Base-by-base conservation (phyloP, 2,329 filamentous ascomycete species). In the Fusarium drepaniforme region DNA sequence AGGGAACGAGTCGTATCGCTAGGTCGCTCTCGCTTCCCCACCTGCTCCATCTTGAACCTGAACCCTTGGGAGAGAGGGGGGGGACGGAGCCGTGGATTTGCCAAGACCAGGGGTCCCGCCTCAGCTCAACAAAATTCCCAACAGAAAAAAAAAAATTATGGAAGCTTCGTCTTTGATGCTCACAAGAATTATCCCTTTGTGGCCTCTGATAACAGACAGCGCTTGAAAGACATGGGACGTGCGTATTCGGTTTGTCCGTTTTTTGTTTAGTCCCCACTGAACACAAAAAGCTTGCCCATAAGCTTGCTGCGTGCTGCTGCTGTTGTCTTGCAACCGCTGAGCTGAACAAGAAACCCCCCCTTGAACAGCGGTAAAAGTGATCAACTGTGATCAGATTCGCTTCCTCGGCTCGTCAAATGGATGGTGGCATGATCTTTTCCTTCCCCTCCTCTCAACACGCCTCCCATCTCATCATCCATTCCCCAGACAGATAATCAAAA, bases 71-170 rank as follows among this genome's bases (percentile, higher is more conserved):
- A 8, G 8, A 7, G 28, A 30, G 25, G 9, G 30, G 30, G 25
- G 30, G 30, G 30, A 30, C 30, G 9, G 30, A 33, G 3, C 65
- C 65, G 42, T 67, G 63, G 58, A 67, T 69, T 8, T 70, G 70
- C 69, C 70, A 76, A 70, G 73, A 71, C 70, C 66, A 76, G 64
- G 72, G 74, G 72, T 76, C 74, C 71, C 70, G 73, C 80, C 42
- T 77, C 53, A 71, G 66, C 76, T 78, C 81, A 82, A 82, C 81
- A 82, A 82, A 81, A 80, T 82, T 80, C 81, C 81, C 81, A 82
- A 82, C 81, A 82, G 81, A 82, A 35, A 66, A 67, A 64, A 38
- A 64, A 71, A 30, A 30, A 30, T 30, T 25, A 70, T 63, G 44
- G 35, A 30, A 60, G 38, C 16, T 25, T 30, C 58, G n/a, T 61